Evolutionary conservation across 192 early-diverging fungal genomes (phyloP).

Genomic region (Linnemannia exigua): DNA sequence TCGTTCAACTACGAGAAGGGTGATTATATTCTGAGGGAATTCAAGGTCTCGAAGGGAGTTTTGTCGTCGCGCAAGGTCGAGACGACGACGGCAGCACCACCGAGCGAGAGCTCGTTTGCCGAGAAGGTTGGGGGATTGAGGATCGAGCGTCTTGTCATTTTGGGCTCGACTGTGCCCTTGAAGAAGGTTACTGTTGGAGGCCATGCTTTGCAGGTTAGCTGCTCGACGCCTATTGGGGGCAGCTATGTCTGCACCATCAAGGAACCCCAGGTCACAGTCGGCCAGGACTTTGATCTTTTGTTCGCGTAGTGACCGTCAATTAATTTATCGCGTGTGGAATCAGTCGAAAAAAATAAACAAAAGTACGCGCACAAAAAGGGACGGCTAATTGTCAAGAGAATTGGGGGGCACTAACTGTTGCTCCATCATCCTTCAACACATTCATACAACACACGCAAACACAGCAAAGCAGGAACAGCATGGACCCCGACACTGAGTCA

Average conservation of each 20-base stretch:
- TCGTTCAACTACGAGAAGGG: conserved; percentile 79
- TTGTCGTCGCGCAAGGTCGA: conserved; percentile 55
- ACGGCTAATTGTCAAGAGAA: background rate
- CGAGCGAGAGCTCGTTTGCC: conserved; percentile 27
- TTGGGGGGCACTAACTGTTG: background rate
- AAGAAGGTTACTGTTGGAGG: conserved; percentile 54
- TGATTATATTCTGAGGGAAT: conserved; percentile 72
- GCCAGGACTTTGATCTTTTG: conserved; percentile 38
- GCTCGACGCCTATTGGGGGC: conserved; percentile 18
- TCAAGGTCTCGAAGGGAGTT: conserved; percentile 64
- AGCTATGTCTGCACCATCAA: conserved; percentile 42
- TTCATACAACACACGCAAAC: background rate
- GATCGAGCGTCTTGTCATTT: conserved; percentile 60
- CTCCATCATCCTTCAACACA: background rate
- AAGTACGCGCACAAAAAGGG: background rate
- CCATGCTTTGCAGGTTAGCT: conserved; percentile 50
- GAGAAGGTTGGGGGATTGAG: conserved; percentile 41
- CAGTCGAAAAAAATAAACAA: background rate
- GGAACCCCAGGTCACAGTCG: conserved; percentile 43
- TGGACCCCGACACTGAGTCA: conserved; percentile 56
- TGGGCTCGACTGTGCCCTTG: conserved; percentile 38
- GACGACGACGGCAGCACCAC: background rate
- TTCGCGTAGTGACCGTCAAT: background rate
- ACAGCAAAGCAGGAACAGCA: background rate
- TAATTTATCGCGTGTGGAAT: background rate